These are phyloP conservation scores for Cutaneotrichosporon dermatis DNA, from an alignment of 1,284 basidiomycete genomes.

Conservation along the genomic window DNA sequence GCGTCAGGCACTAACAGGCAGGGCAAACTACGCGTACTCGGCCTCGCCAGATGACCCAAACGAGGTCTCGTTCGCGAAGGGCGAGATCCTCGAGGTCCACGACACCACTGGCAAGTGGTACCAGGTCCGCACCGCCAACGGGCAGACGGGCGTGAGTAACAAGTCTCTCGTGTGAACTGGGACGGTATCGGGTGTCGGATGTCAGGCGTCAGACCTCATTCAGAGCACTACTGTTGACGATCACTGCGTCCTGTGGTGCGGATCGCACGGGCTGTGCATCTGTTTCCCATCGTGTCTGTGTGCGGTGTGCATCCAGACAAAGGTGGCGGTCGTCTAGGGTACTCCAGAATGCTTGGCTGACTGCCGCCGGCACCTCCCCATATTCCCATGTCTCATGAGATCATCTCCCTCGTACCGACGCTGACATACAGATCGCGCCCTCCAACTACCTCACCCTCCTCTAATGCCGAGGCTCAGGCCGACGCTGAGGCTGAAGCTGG, in stretches of 20 bases:
- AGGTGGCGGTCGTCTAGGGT: no score
- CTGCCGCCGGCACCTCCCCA: no score
- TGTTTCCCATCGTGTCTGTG: no score
- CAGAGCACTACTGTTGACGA: no score
- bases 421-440: constrained; percentile 38
- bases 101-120: constrained; percentile 95
- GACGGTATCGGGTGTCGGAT: not conserved
- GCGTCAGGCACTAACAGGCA: constrained; percentile 9
- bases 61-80: constrained; percentile 90
- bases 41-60: constrained; percentile 92
- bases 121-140: constrained; percentile 83
- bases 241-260: no score
- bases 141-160: constrained; percentile 61
- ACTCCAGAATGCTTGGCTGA: no score
- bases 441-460: constrained; percentile 43
- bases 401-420: not conserved
- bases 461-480: not conserved
- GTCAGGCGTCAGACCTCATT: no score
- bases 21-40: constrained; percentile 59
- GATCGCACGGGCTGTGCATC: no score
- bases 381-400: no score
- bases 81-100: constrained; percentile 87
- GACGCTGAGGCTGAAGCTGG: no score
- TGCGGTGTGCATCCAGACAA: no score
- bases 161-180: not conserved